These are phyloP conservation scores for Diospyros lotus DNA, from an alignment of 148 eudicot genomes.

Conservation along the genomic window DNA sequence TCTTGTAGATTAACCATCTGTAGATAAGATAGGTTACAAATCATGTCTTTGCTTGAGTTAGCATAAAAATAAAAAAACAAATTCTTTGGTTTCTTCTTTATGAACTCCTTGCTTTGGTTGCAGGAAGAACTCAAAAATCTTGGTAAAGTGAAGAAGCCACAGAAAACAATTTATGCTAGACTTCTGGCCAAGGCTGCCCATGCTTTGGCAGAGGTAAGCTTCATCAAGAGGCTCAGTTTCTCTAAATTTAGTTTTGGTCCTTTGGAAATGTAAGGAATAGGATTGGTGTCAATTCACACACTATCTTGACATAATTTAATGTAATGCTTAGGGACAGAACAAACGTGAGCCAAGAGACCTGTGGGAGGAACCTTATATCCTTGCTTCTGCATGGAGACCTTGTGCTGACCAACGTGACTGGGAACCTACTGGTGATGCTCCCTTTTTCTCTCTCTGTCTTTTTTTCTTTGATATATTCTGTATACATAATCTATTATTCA, in stretches of 20 bases:
- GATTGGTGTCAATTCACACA: constrained; percentile 14
- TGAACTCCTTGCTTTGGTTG: constrained; percentile 25
- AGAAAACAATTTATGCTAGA: constrained; percentile 74
- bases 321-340: constrained; percentile 50
- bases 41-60: background rate
- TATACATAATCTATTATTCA: background rate
- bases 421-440: constrained; percentile 70
- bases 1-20: background rate
- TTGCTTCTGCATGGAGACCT: constrained; percentile 87
- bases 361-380: constrained; percentile 81
- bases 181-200: constrained; percentile 89
- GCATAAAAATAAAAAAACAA: background rate
- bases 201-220: constrained; percentile 87
- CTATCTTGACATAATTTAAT: constrained; percentile 3
- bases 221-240: background rate
- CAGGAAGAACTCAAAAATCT: constrained; percentile 69
- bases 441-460: constrained; percentile 12
- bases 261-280: background rate
- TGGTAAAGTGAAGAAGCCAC: constrained; percentile 72
- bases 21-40: background rate
- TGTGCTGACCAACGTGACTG: constrained; percentile 80
- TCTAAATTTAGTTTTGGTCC: background rate
- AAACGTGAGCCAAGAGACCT: constrained; percentile 87
- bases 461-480: no score
- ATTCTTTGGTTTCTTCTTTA: background rate